phyloP scores from a whole-genome alignment of 805 yeast genomes.

The Candida loeiensis region DNA sequence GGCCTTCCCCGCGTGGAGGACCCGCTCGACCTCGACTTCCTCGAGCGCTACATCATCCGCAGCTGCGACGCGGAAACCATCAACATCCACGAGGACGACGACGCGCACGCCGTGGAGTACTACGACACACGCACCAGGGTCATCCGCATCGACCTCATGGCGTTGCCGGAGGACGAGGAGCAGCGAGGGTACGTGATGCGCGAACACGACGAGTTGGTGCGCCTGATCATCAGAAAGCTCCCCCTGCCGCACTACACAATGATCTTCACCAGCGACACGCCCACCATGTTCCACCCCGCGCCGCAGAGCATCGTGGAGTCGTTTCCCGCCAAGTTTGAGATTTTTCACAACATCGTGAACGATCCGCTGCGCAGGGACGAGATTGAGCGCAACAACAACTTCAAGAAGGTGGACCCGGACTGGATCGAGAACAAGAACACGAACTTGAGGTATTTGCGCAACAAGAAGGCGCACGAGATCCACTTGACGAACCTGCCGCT shows the following conservation, averaged over 20 bases:
- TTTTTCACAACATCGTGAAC: slow-evolving; percentile 56
- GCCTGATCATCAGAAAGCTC: slow-evolving; percentile 56
- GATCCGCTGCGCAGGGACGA: slow-evolving; percentile 50
- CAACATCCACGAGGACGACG: slow-evolving; percentile 34
- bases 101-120: slow-evolving; percentile 50
- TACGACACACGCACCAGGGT: slow-evolving; percentile 62
- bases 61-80: slow-evolving; percentile 53
- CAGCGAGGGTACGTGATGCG: slow-evolving; percentile 28
- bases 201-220: slow-evolving; percentile 45
- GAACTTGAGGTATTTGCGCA: slow-evolving; percentile 26
- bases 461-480: slow-evolving; percentile 32
- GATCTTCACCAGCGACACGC: slow-evolving; percentile 43
- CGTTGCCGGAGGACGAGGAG: slow-evolving; percentile 30
- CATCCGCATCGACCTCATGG: slow-evolving; percentile 54
- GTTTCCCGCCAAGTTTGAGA: slow-evolving; percentile 33
- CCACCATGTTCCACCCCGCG: slow-evolving; percentile 26
- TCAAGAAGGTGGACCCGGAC: slow-evolving; percentile 25
- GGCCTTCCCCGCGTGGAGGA: slow-evolving; percentile 52
- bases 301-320: slow-evolving; percentile 27
- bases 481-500: slow-evolving; percentile 43
- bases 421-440: slow-evolving; percentile 27
- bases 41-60: slow-evolving; percentile 40
- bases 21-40: slow-evolving; percentile 38
- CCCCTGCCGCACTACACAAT: slow-evolving; percentile 74
- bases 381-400: slow-evolving; percentile 51